phyloP scores from a whole-genome alignment of 2,329 filamentous ascomycete species.

The Colletotrichum sp. region DNA sequence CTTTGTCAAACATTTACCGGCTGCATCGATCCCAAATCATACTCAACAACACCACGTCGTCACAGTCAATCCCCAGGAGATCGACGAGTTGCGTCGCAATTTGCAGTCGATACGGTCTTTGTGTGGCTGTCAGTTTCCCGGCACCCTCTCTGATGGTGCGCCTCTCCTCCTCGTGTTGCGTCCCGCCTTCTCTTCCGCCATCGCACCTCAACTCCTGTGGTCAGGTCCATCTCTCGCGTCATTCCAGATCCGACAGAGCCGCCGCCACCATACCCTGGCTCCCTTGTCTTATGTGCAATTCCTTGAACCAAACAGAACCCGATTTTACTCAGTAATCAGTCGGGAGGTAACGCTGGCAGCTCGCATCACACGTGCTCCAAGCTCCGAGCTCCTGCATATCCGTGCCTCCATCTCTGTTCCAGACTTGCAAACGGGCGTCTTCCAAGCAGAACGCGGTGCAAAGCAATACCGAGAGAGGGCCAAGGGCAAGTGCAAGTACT shows the following conservation, averaged over 20 bases:
- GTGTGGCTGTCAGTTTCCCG: not conserved
- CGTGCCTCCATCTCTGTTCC: conserved; percentile 12
- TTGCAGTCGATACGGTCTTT: not conserved
- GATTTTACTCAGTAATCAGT: not conserved
- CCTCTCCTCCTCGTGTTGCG: not conserved
- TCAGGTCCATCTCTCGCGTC: conserved; percentile 2
- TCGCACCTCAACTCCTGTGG: conserved; percentile 14
- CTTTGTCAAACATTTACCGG: not conserved
- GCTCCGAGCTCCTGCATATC: conserved; percentile 16
- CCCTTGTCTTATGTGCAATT: not conserved
- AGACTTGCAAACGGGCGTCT: not conserved
- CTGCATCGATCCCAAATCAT: not conserved
- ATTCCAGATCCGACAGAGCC: conserved; percentile 22
- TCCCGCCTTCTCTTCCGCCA: not conserved
- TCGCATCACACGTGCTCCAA: not conserved
- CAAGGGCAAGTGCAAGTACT: not conserved
- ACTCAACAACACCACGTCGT: not conserved
- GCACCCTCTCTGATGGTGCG: not conserved
- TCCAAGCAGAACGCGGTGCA: not conserved
- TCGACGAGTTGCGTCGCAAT: not conserved
- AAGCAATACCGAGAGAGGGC: not conserved
- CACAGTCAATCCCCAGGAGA: not conserved
- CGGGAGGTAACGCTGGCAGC: not conserved
- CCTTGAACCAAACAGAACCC: not conserved
- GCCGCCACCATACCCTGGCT: conserved; percentile 10